phyloP scores from a whole-genome alignment of 2,329 filamentous ascomycete species.

The Penicillium sp. region DNA sequence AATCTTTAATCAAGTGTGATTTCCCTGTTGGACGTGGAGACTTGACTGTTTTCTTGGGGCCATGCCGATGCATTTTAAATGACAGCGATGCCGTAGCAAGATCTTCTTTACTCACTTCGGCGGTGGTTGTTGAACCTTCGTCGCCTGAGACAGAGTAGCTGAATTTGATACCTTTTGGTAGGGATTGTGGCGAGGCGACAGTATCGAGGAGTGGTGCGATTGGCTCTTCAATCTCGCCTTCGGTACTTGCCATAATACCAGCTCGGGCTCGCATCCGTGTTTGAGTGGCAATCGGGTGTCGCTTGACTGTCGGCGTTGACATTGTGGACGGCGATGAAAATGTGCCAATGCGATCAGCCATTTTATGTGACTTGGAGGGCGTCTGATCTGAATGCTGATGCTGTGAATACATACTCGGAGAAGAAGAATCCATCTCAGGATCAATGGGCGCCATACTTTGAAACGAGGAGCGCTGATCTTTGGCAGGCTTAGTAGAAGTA shows the following conservation, averaged over 20 bases:
- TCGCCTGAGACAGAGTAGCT: conserved; percentile 23
- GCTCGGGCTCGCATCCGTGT: conserved; percentile 10
- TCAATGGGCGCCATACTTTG: conserved; percentile 5
- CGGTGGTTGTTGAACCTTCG: not conserved
- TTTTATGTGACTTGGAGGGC: conserved; percentile 7
- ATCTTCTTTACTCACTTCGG: not conserved
- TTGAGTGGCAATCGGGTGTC: conserved; percentile 15
- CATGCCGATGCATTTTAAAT: not conserved
- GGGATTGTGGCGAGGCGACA: conserved; percentile 1
- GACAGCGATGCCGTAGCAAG: not conserved
- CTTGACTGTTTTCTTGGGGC: not conserved
- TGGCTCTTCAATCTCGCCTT: conserved; percentile 12
- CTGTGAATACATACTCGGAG: conserved; percentile 19
- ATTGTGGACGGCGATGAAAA: conserved; percentile 27
- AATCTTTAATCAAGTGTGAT: conserved; percentile 7
- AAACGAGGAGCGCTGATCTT: conserved; percentile 13
- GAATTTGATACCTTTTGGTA: conserved; percentile 16
- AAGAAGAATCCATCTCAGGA: conserved; percentile 9
- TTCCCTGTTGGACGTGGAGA: not conserved
- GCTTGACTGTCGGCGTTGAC: conserved; percentile 21
- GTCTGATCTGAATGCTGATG: conserved; percentile 6
- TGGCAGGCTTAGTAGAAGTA: conserved; percentile 14
- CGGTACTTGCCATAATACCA: conserved; percentile 3
- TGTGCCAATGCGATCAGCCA: conserved; percentile 26
- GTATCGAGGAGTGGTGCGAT: conserved; percentile 3